phyloP scores from a whole-genome alignment of 2,329 filamentous ascomycete genomes.

The Emydomyces testavorans region DNA sequence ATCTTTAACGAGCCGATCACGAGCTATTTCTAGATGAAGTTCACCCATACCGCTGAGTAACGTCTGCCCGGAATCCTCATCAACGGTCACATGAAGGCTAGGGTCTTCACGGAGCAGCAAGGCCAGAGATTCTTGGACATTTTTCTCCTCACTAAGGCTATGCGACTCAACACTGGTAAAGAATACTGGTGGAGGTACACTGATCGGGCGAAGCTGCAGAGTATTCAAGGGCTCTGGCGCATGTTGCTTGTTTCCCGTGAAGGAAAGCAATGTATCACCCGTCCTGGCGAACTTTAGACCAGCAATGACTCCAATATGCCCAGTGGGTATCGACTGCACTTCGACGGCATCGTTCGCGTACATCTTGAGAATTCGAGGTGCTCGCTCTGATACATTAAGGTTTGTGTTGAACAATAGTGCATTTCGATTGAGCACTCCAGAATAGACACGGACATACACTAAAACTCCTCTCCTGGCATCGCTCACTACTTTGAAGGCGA shows the following conservation, averaged over 20 bases:
- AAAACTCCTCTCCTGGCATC: constrained; percentile 76
- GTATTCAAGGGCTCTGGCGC: constrained; percentile 58
- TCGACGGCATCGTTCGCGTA: constrained; percentile 81
- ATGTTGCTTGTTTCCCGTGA: constrained; percentile 50
- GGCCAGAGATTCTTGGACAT: constrained; percentile 62
- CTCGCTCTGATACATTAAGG: constrained; percentile 64
- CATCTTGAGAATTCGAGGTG: constrained; percentile 74
- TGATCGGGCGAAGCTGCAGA: constrained; percentile 74
- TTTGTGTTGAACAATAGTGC: constrained; percentile 77
- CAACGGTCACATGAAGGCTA: constrained; percentile 69
- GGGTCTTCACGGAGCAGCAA: constrained; percentile 84
- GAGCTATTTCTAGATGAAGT: constrained; percentile 83
- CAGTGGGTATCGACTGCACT: constrained; percentile 64
- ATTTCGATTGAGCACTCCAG: constrained; percentile 64
- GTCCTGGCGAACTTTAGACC: constrained; percentile 86
- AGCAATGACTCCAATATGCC: constrained; percentile 87
- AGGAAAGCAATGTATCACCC: constrained; percentile 78
- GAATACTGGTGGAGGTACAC: constrained; percentile 86
- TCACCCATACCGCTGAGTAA: constrained; percentile 94
- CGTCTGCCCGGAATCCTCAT: constrained; percentile 86
- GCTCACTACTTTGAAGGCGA: constrained; percentile 88
- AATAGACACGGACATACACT: constrained; percentile 86
- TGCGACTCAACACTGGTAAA: constrained; percentile 86
- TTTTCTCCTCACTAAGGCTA: constrained; percentile 65
- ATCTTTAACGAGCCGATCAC: constrained; percentile 76